Evolutionary conservation across 495 filamentous ascomycete species (phyloP), one percentile per base, ranked within the genome.

Genomic region (Penicillium fimorum): DNA sequence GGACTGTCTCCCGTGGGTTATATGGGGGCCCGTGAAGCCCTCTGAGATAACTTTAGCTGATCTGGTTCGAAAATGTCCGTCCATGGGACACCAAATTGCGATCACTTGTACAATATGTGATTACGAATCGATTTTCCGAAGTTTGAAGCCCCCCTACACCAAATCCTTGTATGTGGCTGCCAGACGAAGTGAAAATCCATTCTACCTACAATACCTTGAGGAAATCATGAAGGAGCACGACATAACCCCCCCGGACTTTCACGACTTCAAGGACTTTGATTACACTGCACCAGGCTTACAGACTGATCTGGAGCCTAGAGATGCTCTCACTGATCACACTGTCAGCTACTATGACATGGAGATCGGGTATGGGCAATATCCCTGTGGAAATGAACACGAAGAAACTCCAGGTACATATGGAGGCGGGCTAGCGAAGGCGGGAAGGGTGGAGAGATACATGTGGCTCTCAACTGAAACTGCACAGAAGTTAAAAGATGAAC

Each of bases 41-140:
- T 25, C 35, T 57, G 41, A 6, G 50, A 57, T 47, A 17, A 57
- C 59, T 62, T 45, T 62, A 43, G 10, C 3, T 57, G 55, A 62
- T 25, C 55, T 62, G 30, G 59, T 46, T 62, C 37, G 50, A 46
- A 57, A 57, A 38, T 62, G 55, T 55, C 59, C 59, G 46, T 57
- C 54, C 35, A 62, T 62, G 59, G 33, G 55, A 46, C 54, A 58
- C n/a, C 59, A 62, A 57, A 12, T 62, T 62, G 59, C 59, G 42
- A 62, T 55, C 55, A 57, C 59, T 35, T 50, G 29, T 30, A 62
- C 58, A 54, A 45, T 62, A 2, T 62, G 50, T 51, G 59, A 62
- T 47, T 57, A 62, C 50, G n/a, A 40, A 11, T 50, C 44, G 35
- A 44, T 55, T 35, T 62, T 57, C 55, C 12, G 24, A 35, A 7